Evolutionary conservation across 2,329 filamentous ascomycete species (phyloP), one percentile per base, ranked within the genome.

Genomic region (Colletotrichum eleusines): DNA sequence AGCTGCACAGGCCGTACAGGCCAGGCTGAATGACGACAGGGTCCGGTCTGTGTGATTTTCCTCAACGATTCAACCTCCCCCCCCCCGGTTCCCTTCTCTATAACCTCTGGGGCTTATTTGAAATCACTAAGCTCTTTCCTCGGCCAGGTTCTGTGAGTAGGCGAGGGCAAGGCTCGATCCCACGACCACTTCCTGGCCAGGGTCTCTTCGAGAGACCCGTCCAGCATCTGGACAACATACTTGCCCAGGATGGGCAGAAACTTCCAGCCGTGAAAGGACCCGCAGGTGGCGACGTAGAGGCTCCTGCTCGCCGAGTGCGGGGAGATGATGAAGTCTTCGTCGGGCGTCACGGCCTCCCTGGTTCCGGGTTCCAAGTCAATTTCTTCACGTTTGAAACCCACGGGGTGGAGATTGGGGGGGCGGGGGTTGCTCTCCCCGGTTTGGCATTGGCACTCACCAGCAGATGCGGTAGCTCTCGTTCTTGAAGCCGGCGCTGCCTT

Each of bases 231-330:
- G 5, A 80, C 73, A 55, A 86, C 79, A 72, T 89, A 89, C 57
- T 81, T 82, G 2, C 87, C 86, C 48, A 87, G 83, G 1, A 83
- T 83, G 0, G 87, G 87, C 40, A 89, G 40, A 26, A 71, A 71
- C 48, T 89, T 89, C 79, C 83, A 88, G 28, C 84, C 83, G 74
- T 89, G 87, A 63, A 88, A 87, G 4, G 86, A 88, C 0, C 87
- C 87, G 2, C 85, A 86, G 0, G 84, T 84, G 0, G 86, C 87
- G 5, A 90, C 74, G 72, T 84, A 88, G 1, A 89, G 75, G 58
- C 85, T 85, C 23, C 65, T 72, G n/a, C 54, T 85, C 70, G 78
- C 78, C 0, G 80, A 53, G 62, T 87, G 80, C 0, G 85, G 84
- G 4, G 83, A 84, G 68, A 89, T 84, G 31, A 89, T 79, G 72